These are phyloP conservation scores for Cercospora citrullina DNA, from an alignment of 2,329 filamentous ascomycete species.

Conservation along the genomic window DNA sequence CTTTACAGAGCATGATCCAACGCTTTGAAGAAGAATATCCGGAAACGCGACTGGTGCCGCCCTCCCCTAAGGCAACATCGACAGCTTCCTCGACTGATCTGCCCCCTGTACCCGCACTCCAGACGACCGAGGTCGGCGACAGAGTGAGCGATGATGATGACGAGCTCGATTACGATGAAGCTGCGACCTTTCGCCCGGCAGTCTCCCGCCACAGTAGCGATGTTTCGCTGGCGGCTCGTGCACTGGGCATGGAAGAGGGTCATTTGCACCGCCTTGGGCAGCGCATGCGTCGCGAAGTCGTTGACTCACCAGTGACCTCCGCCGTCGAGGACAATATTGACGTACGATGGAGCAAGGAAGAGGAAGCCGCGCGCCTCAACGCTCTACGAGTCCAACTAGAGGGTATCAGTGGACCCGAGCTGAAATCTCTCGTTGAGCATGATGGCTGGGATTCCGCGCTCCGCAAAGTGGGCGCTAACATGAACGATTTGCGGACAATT, in stretches of 20 bases:
- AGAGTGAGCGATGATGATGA: conserved; percentile 36
- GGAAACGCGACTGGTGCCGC: conserved; percentile 65
- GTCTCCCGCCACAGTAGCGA: conserved; percentile 63
- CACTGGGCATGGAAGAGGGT: conserved; percentile 67
- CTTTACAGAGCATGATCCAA: conserved; percentile 85
- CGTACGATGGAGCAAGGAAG: conserved; percentile 34
- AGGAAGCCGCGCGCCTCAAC: conserved; percentile 40
- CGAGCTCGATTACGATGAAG: conserved; percentile 37
- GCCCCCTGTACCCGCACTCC: conserved; percentile 17
- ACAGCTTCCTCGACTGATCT: conserved; percentile 26
- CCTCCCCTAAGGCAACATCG: conserved; percentile 19
- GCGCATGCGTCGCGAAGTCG: conserved; percentile 63
- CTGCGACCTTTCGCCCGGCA: conserved; percentile 40
- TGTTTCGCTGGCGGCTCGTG: conserved; percentile 66
- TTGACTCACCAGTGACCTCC: conserved; percentile 47
- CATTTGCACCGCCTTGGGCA: conserved; percentile 69
- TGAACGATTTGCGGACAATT: conserved; percentile 65
- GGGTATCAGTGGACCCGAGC: conserved; percentile 59
- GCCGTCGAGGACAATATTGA: conserved; percentile 20
- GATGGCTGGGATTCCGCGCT: conserved; percentile 62
- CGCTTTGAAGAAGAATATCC: conserved; percentile 96
- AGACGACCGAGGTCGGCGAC: conserved; percentile 28
- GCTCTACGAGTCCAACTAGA: conserved; percentile 48
- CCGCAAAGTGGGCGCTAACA: conserved; percentile 63
- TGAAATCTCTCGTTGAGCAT: conserved; percentile 61